Evolutionary conservation across 306 rosid genomes (phyloP), one percentile per base, ranked within the genome.

Genomic region (Canavalia gladiata): DNA sequence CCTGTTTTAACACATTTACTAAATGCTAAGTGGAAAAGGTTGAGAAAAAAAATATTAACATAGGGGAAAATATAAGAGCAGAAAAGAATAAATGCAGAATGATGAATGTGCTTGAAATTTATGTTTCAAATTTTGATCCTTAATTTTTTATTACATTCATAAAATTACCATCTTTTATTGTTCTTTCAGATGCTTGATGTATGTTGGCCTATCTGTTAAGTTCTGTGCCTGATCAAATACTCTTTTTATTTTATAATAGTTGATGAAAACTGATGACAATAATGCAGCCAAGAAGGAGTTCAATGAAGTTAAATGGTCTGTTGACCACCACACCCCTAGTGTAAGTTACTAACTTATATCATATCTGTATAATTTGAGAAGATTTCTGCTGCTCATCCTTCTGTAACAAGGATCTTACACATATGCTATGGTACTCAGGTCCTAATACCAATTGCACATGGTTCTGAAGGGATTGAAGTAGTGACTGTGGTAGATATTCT

Each of bases 361-460:
- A 29, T 55, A 64, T 80, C 71, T 45, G 3, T 63, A 18, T 85
- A 31, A 66, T 65, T 54, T 39, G 50, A 47, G 41, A 60, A 66
- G 2, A 9, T 29, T 76, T 78, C n/a, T 29, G 68, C 33, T 78
- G 66, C 43, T 63, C 35, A 51, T 73, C 82, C 62, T 47, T 74
- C 79, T 78, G 78, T 83, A 54, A 18, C 34, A 11, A 47, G 58
- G 66, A 51, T 72, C 75, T 81, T 29, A 76, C 45, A 72, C 74
- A 65, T 12, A 7, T 50, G 56, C 76, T 54, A 62, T 79, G 76
- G 42, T 59, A 46, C 12, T 4, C 90, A 95, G 99, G 93, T 95
- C 81, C 94, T 95, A 59, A 73, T 95, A 67, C 99, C 99, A 83
- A 82, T 93, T 81, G 98, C 97, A 73, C 88, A 93, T 80, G 98